A percentile compares a stretch with the other conserved stretches of the same genome.
phyloP scores from a whole-genome alignment of 805 yeast species.

The Candida ipomoeae region DNA sequence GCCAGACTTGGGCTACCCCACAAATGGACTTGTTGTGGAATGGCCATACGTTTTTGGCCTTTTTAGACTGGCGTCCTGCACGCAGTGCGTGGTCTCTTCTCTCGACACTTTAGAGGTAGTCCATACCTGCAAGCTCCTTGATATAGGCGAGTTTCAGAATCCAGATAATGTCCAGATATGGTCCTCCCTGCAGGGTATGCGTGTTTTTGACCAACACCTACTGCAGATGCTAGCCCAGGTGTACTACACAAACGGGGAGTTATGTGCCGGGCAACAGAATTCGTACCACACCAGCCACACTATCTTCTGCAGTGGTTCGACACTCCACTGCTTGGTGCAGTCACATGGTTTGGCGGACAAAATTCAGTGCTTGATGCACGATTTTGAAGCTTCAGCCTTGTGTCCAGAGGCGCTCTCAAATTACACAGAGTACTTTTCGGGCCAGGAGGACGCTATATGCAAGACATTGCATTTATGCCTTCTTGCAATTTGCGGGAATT shows the following conservation, averaged over 20 bases:
- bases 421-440: neutral
- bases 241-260: constrained; percentile 1
- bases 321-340: constrained; percentile 4
- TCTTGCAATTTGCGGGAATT: neutral
- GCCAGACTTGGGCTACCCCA: constrained; percentile 34
- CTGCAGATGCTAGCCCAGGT: constrained; percentile 8
- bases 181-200: constrained; percentile 2
- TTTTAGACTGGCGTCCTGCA: constrained; percentile 13
- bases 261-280: constrained; percentile 2
- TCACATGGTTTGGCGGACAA: neutral
- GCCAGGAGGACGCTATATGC: neutral
- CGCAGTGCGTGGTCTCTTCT: constrained; percentile 21
- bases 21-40: constrained; percentile 26
- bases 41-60: constrained; percentile 38
- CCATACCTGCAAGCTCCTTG: neutral
- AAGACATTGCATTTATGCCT: neutral
- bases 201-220: constrained; percentile 7
- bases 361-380: neutral
- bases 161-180: neutral
- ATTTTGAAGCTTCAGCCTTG: neutral
- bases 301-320: constrained; percentile 5
- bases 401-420: neutral
- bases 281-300: constrained; percentile 3
- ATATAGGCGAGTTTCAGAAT: neutral
- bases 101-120: constrained; percentile 22